A percentile compares a stretch with the other conserved stretches of the same genome.
Evolutionary conservation across 129 eudicot species (phyloP).

Genomic region (Lactuca saligna): DNA sequence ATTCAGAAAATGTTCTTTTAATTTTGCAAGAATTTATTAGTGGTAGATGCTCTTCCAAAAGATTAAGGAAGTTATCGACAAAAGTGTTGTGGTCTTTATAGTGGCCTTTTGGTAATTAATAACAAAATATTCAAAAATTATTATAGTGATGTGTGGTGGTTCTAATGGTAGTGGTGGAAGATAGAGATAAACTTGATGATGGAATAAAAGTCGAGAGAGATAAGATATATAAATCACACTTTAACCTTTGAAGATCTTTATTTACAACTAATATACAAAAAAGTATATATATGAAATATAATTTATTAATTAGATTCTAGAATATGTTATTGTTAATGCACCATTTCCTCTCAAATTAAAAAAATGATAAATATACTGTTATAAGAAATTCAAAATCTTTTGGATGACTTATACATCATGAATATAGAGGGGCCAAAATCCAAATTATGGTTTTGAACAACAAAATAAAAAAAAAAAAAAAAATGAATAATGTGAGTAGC

Average conservation of each 20-base stretch:
- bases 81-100: not conserved
- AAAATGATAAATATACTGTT: not conserved
- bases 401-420: not conserved
- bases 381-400: not conserved
- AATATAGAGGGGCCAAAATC: not conserved
- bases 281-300: not conserved
- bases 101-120: not conserved
- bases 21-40: not conserved
- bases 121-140: not conserved
- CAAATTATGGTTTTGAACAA: not conserved
- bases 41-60: not conserved
- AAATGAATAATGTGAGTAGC: not conserved
- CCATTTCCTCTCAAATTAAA: not conserved
- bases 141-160: not conserved
- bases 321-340: constrained; percentile 9
- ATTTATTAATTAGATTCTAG: not conserved
- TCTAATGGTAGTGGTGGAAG: not conserved
- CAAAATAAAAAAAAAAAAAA: not conserved
- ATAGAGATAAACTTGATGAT: constrained; percentile 23
- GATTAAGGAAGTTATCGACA: not conserved
- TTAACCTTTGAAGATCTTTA: constrained; percentile 9
- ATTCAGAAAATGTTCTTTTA: not conserved
- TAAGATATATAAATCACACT: constrained; percentile 8
- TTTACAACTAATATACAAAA: not conserved
- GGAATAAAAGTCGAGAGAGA: constrained; percentile 20